These are phyloP conservation scores for Collybiopsis luxurians DNA, from an alignment of 768 basidiomycete genomes.

Conservation along the genomic window DNA sequence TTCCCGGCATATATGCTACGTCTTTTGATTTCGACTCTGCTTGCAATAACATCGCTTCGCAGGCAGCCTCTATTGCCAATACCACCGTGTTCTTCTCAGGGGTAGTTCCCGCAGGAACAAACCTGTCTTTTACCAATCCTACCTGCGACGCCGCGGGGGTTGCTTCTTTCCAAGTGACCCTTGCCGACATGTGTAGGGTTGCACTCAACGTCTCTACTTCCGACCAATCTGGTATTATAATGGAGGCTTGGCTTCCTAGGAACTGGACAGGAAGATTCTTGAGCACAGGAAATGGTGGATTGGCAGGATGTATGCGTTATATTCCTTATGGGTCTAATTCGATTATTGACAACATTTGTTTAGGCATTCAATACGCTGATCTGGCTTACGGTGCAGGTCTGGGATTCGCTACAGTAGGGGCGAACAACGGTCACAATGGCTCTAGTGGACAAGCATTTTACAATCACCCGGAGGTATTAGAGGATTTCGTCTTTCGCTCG, in stretches of 20 bases:
- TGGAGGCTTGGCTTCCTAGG: conserved; percentile 13
- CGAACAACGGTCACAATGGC: neutral
- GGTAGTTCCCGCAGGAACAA: neutral
- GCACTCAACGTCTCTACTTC: conserved; percentile 9
- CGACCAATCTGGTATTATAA: conserved; percentile 1
- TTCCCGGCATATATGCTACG: too few species aligned
- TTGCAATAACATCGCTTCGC: too few species aligned
- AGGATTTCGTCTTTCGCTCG: neutral
- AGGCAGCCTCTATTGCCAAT: neutral
- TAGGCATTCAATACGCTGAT: neutral
- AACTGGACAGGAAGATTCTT: conserved; percentile 9
- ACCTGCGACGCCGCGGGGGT: neutral
- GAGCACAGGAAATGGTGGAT: conserved; percentile 9
- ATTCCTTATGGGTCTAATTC: neutral
- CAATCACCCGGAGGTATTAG: neutral
- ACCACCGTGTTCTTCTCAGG: neutral
- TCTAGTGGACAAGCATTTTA: neutral
- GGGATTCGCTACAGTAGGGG: neutral
- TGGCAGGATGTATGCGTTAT: conserved; percentile 8
- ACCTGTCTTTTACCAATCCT: neutral
- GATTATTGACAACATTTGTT: neutral
- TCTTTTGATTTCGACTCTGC: too few species aligned
- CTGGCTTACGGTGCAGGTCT: neutral
- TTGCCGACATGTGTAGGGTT: conserved; percentile 9
- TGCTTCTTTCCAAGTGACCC: neutral